These are phyloP conservation scores for Colletotrichum filicis DNA, from an alignment of 2,329 filamentous ascomycete species.

Conservation along the genomic window DNA sequence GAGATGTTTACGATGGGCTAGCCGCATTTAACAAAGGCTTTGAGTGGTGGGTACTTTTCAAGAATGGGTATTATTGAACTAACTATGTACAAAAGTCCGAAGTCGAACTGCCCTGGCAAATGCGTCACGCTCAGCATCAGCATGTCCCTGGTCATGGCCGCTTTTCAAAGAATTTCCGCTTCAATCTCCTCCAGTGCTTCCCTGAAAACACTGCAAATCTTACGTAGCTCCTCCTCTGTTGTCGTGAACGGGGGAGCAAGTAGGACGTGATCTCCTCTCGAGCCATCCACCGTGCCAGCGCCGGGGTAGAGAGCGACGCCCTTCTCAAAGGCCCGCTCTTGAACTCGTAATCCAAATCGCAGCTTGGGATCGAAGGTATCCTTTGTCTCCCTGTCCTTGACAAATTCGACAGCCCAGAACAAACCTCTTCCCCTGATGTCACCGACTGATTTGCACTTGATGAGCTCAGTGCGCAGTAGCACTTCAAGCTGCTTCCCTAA, in stretches of 20 bases:
- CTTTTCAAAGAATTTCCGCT: neutral
- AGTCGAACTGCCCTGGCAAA: neutral
- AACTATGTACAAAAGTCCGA: neutral
- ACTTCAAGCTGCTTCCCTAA: constrained; percentile 45
- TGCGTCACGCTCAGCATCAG: neutral
- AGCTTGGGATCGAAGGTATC: constrained; percentile 46
- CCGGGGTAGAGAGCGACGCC: constrained; percentile 59
- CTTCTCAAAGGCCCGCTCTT: constrained; percentile 42
- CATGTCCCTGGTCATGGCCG: too few relatives aligned
- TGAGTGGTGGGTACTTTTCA: too few relatives aligned
- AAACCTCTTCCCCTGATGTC: constrained; percentile 54
- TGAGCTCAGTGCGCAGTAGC: constrained; percentile 41
- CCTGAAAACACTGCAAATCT: constrained; percentile 21
- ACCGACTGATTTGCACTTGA: constrained; percentile 47
- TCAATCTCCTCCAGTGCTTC: constrained; percentile 23
- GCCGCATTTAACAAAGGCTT: neutral
- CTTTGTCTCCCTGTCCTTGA: constrained; percentile 49
- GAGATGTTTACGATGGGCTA: constrained; percentile 19
- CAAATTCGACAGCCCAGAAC: constrained; percentile 61
- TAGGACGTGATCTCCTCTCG: constrained; percentile 75
- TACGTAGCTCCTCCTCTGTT: constrained; percentile 42
- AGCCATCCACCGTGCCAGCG: constrained; percentile 68
- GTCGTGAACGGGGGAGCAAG: constrained; percentile 77
- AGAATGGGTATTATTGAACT: neutral
- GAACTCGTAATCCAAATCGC: constrained; percentile 41